A percentile compares a stretch with the other conserved stretches of the same genome.
phyloP scores from a whole-genome alignment of 371 early-diverging fungal species.

The Mucor sp. region DNA sequence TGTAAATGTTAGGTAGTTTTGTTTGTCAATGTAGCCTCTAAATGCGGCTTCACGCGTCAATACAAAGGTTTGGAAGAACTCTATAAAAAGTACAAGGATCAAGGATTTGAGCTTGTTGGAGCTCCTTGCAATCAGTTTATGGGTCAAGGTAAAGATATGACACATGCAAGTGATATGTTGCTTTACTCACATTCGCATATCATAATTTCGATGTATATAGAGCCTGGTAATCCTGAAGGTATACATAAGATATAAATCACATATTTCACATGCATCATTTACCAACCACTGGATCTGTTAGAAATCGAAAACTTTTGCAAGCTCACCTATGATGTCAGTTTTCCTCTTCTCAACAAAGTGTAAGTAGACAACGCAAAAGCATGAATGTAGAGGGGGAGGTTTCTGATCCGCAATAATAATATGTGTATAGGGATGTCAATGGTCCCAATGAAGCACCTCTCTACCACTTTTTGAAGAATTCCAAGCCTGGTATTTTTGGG shows the following conservation, averaged over 20 bases:
- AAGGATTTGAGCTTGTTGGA: slow-evolving; percentile 75
- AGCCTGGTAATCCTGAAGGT: slow-evolving; percentile 54
- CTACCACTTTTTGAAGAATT: slow-evolving; percentile 72
- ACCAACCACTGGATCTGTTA: neutral
- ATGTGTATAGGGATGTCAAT: slow-evolving; percentile 69
- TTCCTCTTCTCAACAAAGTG: slow-evolving; percentile 85
- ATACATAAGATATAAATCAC: neutral
- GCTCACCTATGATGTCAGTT: slow-evolving; percentile 70
- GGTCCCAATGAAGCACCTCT: slow-evolving; percentile 76
- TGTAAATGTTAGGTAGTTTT: slow-evolving; percentile 69
- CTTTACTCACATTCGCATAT: neutral
- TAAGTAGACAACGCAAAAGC: slow-evolving; percentile 5
- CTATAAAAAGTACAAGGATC: slow-evolving; percentile 78
- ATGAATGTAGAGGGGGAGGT: neutral
- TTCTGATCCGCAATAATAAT: slow-evolving; percentile 7
- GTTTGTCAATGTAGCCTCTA: slow-evolving; percentile 94
- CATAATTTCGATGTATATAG: slow-evolving; percentile 31
- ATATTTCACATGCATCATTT: neutral
- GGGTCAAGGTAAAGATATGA: slow-evolving; percentile 64
- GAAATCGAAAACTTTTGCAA: slow-evolving; percentile 36
- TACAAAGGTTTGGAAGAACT: slow-evolving; percentile 83
- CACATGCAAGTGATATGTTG: too few species aligned
- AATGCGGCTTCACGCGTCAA: slow-evolving; percentile 93
- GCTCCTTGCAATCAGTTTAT: slow-evolving; percentile 94
- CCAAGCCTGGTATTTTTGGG: slow-evolving; percentile 65